phyloP scores from a whole-genome alignment of 2,329 filamentous ascomycete species.

The Aschersonia sp. region DNA sequence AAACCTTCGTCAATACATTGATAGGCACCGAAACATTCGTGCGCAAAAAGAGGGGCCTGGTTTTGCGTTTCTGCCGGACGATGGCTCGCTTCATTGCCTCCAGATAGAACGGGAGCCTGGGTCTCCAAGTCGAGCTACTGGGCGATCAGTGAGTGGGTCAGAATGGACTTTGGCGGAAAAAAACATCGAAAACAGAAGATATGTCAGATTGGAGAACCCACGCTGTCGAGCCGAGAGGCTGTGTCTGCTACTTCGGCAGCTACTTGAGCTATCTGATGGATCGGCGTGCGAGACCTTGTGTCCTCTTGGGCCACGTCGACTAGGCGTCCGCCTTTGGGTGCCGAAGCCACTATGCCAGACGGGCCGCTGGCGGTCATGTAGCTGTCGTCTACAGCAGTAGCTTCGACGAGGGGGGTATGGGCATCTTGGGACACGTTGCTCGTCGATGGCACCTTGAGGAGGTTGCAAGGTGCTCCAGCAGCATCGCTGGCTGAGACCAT shows the following conservation, averaged over 20 bases:
- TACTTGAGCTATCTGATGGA: conserved; percentile 24
- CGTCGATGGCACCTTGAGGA: conserved; percentile 8
- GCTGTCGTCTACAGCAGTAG: conserved; percentile 2
- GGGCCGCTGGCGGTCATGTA: conserved; percentile 1
- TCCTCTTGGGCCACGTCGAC: conserved; percentile 1
- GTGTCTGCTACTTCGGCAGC: conserved; percentile 29
- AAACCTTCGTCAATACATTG: conserved; percentile 17
- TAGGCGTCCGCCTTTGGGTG: conserved; percentile 11
- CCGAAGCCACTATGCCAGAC: not conserved
- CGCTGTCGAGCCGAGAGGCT: conserved; percentile 21
- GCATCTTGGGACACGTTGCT: not conserved
- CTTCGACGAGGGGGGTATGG: conserved; percentile 4
- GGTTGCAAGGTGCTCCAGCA: conserved; percentile 6
- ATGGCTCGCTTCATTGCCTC: not conserved
- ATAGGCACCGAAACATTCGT: conserved; percentile 30
- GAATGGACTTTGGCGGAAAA: conserved; percentile 1
- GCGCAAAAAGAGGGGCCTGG: conserved; percentile 27
- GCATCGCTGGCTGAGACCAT: conserved; percentile 3
- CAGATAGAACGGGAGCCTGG: not conserved
- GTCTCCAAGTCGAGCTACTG: conserved; percentile 6
- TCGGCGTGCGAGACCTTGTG: conserved; percentile 20
- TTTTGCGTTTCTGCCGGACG: conserved; percentile 1
- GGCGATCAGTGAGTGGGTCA: conserved; percentile 7
- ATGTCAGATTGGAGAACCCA: conserved; percentile 3
- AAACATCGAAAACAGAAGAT: not conserved